Percentiles rank a stretch among this genome's conserved stretches.
Evolutionary conservation across 2,329 filamentous ascomycete genomes (phyloP).

Genomic region (Fusarium sacchari): DNA sequence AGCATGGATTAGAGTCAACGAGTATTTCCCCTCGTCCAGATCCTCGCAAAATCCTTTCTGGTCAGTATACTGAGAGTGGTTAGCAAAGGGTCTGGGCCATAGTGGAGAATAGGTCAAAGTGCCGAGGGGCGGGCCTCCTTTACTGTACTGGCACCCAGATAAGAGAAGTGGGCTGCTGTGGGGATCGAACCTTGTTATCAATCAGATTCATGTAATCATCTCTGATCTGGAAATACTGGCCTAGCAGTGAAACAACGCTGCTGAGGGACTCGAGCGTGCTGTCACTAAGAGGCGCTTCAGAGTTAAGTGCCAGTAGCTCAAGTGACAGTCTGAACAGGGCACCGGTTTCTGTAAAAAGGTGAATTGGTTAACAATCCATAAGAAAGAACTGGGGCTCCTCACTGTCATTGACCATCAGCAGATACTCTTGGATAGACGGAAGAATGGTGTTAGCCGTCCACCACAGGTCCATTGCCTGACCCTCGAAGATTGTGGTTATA

Average conservation of each 20-base stretch:
- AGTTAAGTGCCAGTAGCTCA: background rate
- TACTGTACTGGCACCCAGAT: too few species aligned
- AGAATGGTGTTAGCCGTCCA: background rate
- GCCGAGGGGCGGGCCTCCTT: too few species aligned
- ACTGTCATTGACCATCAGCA: slow-evolving; percentile 2
- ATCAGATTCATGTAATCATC: slow-evolving; percentile 13
- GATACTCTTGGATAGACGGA: slow-evolving; percentile 1
- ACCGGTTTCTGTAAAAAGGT: too few species aligned
- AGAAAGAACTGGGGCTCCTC: too few species aligned
- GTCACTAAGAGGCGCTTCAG: background rate
- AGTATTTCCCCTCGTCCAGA: slow-evolving; percentile 5
- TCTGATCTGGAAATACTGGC: slow-evolving; percentile 1
- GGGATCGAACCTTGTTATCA: background rate
- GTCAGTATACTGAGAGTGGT: background rate
- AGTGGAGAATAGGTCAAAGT: background rate
- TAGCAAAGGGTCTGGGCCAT: background rate
- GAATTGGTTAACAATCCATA: too few species aligned
- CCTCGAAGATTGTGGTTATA: background rate
- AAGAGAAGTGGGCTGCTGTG: accelerated
- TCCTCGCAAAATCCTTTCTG: slow-evolving; percentile 11
- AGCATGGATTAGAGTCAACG: background rate
- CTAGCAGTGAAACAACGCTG: background rate
- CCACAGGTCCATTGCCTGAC: slow-evolving; percentile 2
- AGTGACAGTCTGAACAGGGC: background rate
- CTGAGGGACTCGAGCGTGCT: background rate